Base-by-base conservation (phyloP, 148 eudicot genomes). In the Euryodendron excelsum region DNA sequence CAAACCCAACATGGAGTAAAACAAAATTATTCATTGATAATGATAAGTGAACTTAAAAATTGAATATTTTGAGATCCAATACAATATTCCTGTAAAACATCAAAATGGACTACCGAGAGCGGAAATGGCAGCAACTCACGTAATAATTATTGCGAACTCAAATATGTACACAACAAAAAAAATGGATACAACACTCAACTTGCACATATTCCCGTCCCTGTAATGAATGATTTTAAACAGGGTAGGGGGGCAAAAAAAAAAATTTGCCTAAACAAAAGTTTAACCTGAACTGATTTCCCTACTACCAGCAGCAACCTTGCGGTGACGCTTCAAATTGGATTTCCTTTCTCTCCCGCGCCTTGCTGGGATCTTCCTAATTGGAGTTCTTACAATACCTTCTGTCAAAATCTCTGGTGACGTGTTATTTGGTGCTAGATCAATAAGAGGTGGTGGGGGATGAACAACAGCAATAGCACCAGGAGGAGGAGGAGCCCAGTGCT, bases 241-340 rank as follows among this genome's bases (percentile, higher is more conserved):
- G 82, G 62, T 53, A 66, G 61, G 77, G 53, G 69, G n/a, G n/a
- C n/a, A 53, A 25, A 45, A 64, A 21, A 2, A 44, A 80, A 33
- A 50, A 69, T 50, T 80, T 65, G 59, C 77, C 81, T 67, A 83
- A 77, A 79, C 78, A 77, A 88, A 50, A 85, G 82, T 69, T 86
- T 81, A 81, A 59, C 74, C 45, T 11, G 83, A 45, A 18, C 50
- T 73, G 33, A 58, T 67, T 31, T 78, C 87, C 73, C 80, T 79
- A 63, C 85, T 81, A 52, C 92, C 93, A 11, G 89, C 90, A 63
- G 83, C 79, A 48, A 91, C 87, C 82, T 92, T 94, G 33, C 95
- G 87, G 77, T 90, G 94, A 62, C 95, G 91, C 78, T 86, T 94
- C 48, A 80, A 71, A 70, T 70, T 50, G 30, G 89, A 74, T 73